phyloP scores from a whole-genome alignment of 2,329 filamentous ascomycete genomes.

The Chaetothyriales sp. region DNA sequence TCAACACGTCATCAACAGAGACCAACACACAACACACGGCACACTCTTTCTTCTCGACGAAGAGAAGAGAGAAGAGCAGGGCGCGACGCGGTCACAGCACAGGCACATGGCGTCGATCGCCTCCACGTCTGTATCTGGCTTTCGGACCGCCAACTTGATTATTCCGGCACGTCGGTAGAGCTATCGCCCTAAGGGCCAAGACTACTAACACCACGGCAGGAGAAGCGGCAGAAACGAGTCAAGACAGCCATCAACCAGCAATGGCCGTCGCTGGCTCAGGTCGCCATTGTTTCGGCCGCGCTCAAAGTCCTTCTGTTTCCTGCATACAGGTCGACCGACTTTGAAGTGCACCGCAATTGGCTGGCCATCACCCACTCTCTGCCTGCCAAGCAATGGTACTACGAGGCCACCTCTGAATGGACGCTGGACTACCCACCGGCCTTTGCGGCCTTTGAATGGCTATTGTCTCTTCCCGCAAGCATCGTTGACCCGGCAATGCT shows the following conservation, averaged over 20 bases:
- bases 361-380: slow-evolving; percentile 87
- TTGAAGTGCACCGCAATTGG: slow-evolving; percentile 98
- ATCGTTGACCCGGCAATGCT: slow-evolving; percentile 73
- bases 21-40: neutral
- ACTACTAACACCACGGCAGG: slow-evolving; percentile 1
- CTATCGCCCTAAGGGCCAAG: slow-evolving; percentile 2
- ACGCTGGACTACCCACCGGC: slow-evolving; percentile 97
- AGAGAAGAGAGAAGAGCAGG: neutral
- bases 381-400: slow-evolving; percentile 83
- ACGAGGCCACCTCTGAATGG: slow-evolving; percentile 97
- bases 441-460: slow-evolving; percentile 95
- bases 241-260: slow-evolving; percentile 7
- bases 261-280: slow-evolving; percentile 69
- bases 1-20: neutral
- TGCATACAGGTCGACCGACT: slow-evolving; percentile 96
- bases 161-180: slow-evolving; percentile 6
- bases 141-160: slow-evolving; percentile 9
- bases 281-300: slow-evolving; percentile 70
- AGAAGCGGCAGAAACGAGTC: slow-evolving; percentile 4
- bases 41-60: too few relatives aligned
- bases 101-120: slow-evolving; percentile 14
- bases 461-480: slow-evolving; percentile 65
- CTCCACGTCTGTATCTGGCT: slow-evolving; percentile 9
- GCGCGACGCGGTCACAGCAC: neutral
- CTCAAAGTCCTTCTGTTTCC: slow-evolving; percentile 89